phyloP scores from a whole-genome alignment of 129 eudicot species.

The carrot (Daucus carota) region DNA sequence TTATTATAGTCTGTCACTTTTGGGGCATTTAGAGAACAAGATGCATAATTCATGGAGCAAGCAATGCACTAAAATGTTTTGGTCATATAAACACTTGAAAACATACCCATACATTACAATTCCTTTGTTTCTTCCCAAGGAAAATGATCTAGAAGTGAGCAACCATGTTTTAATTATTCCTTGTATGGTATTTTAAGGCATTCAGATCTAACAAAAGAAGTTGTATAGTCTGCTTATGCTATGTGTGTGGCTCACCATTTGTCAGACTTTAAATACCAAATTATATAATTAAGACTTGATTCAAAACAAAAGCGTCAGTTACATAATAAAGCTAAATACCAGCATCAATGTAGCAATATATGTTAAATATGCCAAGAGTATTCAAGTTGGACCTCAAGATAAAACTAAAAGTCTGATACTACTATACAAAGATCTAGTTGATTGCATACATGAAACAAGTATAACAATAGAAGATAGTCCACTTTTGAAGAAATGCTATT shows the following conservation, averaged over 20 bases:
- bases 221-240: background rate
- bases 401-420: background rate
- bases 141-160: background rate
- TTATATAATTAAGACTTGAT: background rate
- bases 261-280: background rate
- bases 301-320: background rate
- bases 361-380: background rate
- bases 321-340: background rate
- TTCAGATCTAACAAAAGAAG: background rate
- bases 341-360: background rate
- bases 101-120: background rate
- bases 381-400: background rate
- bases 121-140: background rate
- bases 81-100: background rate
- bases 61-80: background rate
- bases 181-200: background rate
- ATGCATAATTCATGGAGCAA: conserved; percentile 9
- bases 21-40: background rate
- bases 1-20: background rate
- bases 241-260: background rate
- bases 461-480: background rate
- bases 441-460: background rate
- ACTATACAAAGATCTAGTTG: background rate
- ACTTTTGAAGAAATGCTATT: background rate
- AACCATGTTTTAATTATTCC: background rate